phyloP scores from a whole-genome alignment of 352 stramenopile genomes.

The Pythium utonaiense region DNA sequence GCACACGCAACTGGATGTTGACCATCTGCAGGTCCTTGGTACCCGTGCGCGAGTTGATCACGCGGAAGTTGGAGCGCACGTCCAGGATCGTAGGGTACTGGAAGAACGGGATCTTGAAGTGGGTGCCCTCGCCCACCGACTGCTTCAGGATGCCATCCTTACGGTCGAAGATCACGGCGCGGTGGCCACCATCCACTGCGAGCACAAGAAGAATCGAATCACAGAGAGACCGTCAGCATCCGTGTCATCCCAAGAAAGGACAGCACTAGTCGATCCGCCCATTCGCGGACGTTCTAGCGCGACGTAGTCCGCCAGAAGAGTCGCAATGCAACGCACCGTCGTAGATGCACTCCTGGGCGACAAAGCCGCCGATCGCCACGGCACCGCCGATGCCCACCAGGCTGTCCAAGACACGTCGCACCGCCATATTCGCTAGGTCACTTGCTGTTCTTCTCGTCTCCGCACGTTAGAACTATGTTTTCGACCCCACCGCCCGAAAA shows the following conservation, averaged over 20 bases:
- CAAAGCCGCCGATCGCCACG: slow-evolving; percentile 65
- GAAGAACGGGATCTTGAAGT: slow-evolving; percentile 99
- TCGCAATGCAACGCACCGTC: slow-evolving; percentile 46
- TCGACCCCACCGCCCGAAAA: background rate
- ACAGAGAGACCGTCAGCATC: background rate
- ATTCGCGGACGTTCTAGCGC: background rate
- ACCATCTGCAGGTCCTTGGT: slow-evolving; percentile 99
- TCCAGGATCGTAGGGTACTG: slow-evolving; percentile 98
- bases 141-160: slow-evolving; percentile 96
- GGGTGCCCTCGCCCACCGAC: slow-evolving; percentile 96
- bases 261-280: background rate
- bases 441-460: slow-evolving; percentile 7
- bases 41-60: slow-evolving; percentile 95
- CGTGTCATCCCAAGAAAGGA: background rate
- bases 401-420: slow-evolving; percentile 67
- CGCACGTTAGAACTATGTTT: slow-evolving; percentile 20
- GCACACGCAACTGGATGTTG: slow-evolving; percentile 98
- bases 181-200: slow-evolving; percentile 96
- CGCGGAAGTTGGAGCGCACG: slow-evolving; percentile 95
- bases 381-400: slow-evolving; percentile 49
- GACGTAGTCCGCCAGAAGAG: background rate
- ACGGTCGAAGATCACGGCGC: slow-evolving; percentile 99
- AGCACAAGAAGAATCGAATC: slow-evolving; percentile 8
- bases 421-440: slow-evolving; percentile 44
- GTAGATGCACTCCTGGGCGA: slow-evolving; percentile 79